phyloP scores from a whole-genome alignment of 2,329 filamentous ascomycete genomes.

The Xylaria sp. region DNA sequence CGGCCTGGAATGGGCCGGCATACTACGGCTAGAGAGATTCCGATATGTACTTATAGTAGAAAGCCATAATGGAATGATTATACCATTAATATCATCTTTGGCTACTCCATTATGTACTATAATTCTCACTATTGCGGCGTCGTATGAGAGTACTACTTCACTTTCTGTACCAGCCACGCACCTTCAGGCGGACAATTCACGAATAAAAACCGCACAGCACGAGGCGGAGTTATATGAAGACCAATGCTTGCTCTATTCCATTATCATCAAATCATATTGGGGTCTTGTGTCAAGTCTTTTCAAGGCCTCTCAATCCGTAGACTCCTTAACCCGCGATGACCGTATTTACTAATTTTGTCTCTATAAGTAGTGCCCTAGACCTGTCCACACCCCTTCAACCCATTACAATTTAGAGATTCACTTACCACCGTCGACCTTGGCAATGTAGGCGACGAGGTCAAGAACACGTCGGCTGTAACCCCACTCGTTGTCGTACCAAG shows the following conservation, averaged over 20 bases:
- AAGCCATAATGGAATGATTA: constrained; percentile 26
- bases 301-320: constrained; percentile 18
- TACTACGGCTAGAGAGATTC: constrained; percentile 29
- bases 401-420: constrained; percentile 43
- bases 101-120: no score
- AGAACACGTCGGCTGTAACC: constrained; percentile 97
- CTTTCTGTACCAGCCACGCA: no score
- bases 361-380: constrained; percentile 6
- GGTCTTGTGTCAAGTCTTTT: constrained; percentile 14
- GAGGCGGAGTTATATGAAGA: neutral
- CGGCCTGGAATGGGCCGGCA: constrained; percentile 20
- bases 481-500: constrained; percentile 99
- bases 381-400: neutral
- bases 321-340: constrained; percentile 1
- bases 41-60: constrained; percentile 33
- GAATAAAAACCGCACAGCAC: neutral
- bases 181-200: neutral
- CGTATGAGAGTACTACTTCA: neutral
- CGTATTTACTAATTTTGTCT: constrained; percentile 14
- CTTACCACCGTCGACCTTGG: constrained; percentile 73
- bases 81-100: constrained; percentile 22
- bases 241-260: constrained; percentile 22
- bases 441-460: constrained; percentile 79
- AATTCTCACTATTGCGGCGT: neutral
- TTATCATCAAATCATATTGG: constrained; percentile 27